A percentile compares a stretch with the other conserved stretches of the same genome.
Evolutionary conservation across 2,329 filamentous ascomycete species (phyloP).

Genomic region (Ophiostoma australiae): DNA sequence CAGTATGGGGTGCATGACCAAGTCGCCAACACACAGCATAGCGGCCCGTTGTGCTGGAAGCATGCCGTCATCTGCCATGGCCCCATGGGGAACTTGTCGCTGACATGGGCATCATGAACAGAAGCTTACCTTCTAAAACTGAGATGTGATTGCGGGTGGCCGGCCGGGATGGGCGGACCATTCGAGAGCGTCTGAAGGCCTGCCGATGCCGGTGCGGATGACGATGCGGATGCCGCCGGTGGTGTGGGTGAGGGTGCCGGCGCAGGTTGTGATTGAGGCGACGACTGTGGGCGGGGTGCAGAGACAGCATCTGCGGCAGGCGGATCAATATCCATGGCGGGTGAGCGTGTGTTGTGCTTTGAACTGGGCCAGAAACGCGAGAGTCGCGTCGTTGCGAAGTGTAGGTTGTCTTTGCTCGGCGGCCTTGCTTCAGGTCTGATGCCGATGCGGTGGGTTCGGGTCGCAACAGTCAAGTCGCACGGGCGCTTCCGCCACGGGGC

Average conservation of each 20-base stretch:
- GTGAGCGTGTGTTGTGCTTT: not conserved
- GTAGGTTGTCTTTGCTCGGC: not conserved
- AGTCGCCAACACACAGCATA: not conserved
- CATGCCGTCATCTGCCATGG: not conserved
- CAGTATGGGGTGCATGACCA: not conserved
- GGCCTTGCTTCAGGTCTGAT: not conserved
- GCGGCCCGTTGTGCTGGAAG: not conserved
- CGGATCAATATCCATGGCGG: conserved; percentile 20
- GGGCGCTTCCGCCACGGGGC: no score
- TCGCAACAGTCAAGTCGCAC: not conserved
- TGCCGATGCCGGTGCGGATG: not conserved
- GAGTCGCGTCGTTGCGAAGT: not conserved
- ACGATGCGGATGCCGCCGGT: not conserved
- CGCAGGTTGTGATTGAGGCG: not conserved
- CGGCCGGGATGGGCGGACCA: conserved; percentile 9
- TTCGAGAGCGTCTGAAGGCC: not conserved
- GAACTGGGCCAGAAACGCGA: not conserved
- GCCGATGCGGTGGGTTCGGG: not conserved
- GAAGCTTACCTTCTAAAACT: conserved; percentile 23
- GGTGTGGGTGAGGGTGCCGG: not conserved
- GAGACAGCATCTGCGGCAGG: conserved; percentile 38
- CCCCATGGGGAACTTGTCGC: not conserved
- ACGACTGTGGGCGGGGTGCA: conserved; percentile 42
- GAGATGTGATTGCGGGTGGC: conserved; percentile 19
- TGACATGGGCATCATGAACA: not conserved